Conservation (phyloP, 148 eudicot species). For the Rhododendron griersonianum region DNA sequence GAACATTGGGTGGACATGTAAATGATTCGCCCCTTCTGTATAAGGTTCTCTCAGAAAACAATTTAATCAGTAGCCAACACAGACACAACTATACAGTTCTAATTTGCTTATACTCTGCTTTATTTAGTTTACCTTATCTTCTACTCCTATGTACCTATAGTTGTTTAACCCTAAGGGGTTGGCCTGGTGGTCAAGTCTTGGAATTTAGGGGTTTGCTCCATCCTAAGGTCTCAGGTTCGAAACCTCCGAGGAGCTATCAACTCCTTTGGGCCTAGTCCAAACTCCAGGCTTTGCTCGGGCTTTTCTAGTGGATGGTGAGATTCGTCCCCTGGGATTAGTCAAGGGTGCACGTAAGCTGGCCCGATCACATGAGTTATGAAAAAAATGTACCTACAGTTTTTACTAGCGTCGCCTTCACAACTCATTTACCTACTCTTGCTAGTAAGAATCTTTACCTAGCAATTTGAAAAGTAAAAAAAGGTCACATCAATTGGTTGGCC, state of each 20-base stretch:
- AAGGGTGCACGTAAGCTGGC: no score
- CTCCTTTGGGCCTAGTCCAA: no score
- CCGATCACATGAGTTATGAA: no score
- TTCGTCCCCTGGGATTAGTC: no score
- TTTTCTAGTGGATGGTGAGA: no score
- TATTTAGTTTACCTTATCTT: neutral
- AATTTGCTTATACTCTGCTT: neutral
- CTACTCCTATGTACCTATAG: neutral
- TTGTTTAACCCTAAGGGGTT: no score
- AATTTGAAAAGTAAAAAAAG: neutral
- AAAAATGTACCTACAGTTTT: neutral
- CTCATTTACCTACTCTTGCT: neutral
- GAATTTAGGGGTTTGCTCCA: no score
- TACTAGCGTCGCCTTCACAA: neutral
- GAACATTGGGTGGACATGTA: slow-evolving; percentile 81
- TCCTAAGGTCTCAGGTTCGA: no score
- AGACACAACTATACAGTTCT: neutral
- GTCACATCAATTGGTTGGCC: neutral
- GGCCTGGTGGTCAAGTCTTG: no score
- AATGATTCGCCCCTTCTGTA: slow-evolving; percentile 51
- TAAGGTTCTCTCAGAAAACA: slow-evolving; percentile 1
- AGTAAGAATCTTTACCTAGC: neutral
- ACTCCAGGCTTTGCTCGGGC: no score
- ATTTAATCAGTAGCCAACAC: neutral
- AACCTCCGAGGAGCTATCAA: no score